Evolutionary conservation across 768 basidiomycete species (phyloP), one percentile per base, ranked within the genome.

Genomic region (Infundibulicybe gibba): DNA sequence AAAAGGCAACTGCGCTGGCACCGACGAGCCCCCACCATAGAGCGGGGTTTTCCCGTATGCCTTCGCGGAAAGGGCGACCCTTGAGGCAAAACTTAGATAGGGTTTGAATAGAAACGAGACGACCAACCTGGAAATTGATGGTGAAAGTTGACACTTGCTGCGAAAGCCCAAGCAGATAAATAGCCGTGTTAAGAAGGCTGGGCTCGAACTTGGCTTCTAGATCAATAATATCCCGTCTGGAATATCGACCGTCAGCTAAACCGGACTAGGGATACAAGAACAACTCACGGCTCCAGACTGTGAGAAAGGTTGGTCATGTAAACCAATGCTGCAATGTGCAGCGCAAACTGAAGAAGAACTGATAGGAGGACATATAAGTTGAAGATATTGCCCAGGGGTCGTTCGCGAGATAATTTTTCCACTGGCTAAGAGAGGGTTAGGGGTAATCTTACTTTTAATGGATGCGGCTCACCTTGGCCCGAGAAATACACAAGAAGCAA

Each of bases 121-220:
- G 15, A 25, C 63, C 30, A 54, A 82, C 85, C 72, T 94, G 92
- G 79, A 94, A 99, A 72, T 99, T 99, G 71, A 98, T 93, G 3
- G 94, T 86, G 59, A 99, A 98, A 0, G 97, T 98, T 6, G 95
- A 98, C 2, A 99, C 95, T 65, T 99, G 97, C 63, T 99, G 95
- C 2, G 91, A 94, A 32, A 98, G 77, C 44, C 94, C 88, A 43
- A 99, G 76, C 21, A 98, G 81, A 69, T 94, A 99, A 58, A 99
- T 95, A 35, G 94, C 92, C 2, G 94, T 95, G 72, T 98, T 99
- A 49, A 99, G 74, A 41, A 99, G 70, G 53, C 84, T 90, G 0
- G 97, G 95, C 61, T 93, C 91, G 57, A 97, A 99, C 62, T 97
- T 94, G 45, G 94, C 95, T 44, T 97, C 95, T 32, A 99, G 72